Conservation (phyloP, 345 rosid species). For the Excoecaria cochinchinensis region DNA sequence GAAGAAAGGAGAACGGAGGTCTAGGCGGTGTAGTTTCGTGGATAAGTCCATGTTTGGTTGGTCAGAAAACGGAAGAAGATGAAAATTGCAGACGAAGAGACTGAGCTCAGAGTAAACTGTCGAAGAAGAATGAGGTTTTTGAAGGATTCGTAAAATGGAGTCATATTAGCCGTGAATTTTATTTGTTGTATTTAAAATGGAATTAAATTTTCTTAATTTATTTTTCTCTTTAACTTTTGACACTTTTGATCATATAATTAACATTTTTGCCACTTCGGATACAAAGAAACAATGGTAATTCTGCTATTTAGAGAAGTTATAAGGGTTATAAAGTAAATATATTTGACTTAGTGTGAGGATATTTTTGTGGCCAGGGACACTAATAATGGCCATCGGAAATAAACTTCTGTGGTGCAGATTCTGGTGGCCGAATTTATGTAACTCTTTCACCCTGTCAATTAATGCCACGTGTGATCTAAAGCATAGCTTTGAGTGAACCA, state of each 20-base stretch:
- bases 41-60: conserved; percentile 53
- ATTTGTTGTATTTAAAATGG: not conserved
- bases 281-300: not conserved
- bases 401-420: not conserved
- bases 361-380: conserved; percentile 1
- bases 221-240: not conserved
- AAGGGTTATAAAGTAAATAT: not conserved
- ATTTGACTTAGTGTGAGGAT: not conserved
- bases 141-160: not conserved
- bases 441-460: not conserved
- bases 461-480: not conserved
- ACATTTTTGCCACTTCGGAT: too few species aligned
- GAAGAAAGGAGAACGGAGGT: conserved; percentile 60
- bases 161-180: not conserved
- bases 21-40: conserved; percentile 53
- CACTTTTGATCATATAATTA: not conserved
- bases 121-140: not conserved
- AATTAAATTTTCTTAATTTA: not conserved
- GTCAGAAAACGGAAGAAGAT: conserved; percentile 2
- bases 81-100: not conserved
- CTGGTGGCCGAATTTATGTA: too few species aligned
- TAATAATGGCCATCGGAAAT: not conserved
- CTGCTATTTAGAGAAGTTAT: not conserved
- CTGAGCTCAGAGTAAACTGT: not conserved
- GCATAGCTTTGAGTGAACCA: not conserved